Evolutionary conservation across 2,329 filamentous ascomycete species (phyloP).

Genomic region (Chaetothyriales sp.): DNA sequence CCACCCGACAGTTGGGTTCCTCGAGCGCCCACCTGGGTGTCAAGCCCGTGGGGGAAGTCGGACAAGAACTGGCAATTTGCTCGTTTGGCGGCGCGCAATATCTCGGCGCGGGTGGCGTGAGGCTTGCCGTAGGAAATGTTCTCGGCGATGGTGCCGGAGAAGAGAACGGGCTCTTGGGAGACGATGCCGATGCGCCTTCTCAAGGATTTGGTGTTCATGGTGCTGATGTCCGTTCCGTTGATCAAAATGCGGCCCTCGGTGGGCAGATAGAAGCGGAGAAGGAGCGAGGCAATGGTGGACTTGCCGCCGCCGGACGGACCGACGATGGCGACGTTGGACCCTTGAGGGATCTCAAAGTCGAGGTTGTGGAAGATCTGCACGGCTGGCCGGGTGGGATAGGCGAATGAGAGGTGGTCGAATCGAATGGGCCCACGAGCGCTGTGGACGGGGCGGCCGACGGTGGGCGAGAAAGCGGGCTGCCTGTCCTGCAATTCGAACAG

Average conservation of each 20-base stretch:
- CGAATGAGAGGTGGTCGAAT: constrained; percentile 75
- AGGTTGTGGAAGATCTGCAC: constrained; percentile 83
- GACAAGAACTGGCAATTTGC: constrained; percentile 95
- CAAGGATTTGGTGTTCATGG: constrained; percentile 86
- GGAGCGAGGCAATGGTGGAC: constrained; percentile 81
- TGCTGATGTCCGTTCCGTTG: constrained; percentile 66
- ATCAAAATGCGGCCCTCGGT: constrained; percentile 66
- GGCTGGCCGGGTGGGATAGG: constrained; percentile 85
- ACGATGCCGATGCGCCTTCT: constrained; percentile 89
- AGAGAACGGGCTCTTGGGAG: constrained; percentile 87
- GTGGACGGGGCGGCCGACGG: constrained; percentile 61
- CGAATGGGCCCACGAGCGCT: constrained; percentile 80
- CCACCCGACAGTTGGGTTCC: constrained; percentile 90
- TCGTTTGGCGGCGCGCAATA: constrained; percentile 72
- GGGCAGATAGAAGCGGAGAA: constrained; percentile 83
- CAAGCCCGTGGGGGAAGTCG: constrained; percentile 89
- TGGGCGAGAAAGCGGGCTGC: constrained; percentile 72
- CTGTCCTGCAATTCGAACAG: constrained; percentile 93
- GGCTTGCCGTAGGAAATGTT: constrained; percentile 91
- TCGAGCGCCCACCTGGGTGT: constrained; percentile 82
- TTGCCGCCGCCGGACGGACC: constrained; percentile 94
- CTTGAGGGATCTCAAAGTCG: constrained; percentile 80
- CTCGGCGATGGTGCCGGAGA: constrained; percentile 59
- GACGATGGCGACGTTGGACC: constrained; percentile 90
- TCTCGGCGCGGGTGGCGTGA: constrained; percentile 61